A percentile compares a stretch with the other conserved stretches of the same genome.
These are phyloP conservation scores for Quercus engelmannii DNA, from an alignment of 306 rosid genomes.

Conservation along the genomic window DNA sequence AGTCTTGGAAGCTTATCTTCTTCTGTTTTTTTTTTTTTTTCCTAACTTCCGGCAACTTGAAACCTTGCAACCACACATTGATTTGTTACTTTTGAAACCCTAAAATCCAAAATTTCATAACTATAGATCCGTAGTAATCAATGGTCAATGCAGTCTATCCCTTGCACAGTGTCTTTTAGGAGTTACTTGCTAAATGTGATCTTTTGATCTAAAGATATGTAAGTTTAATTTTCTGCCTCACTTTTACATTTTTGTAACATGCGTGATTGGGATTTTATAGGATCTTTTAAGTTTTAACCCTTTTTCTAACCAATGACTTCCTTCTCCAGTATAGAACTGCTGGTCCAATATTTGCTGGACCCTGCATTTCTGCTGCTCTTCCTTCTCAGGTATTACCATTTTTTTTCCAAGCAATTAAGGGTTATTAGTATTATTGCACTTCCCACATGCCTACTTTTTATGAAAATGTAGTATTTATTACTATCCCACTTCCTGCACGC, in stretches of 20 bases:
- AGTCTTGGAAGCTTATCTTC: too few species aligned
- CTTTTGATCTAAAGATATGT: neutral
- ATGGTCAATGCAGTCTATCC: neutral
- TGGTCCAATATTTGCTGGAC: constrained; percentile 90
- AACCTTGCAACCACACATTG: too few species aligned
- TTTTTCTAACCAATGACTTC: neutral
- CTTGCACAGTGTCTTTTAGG: neutral
- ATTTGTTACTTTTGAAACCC: too few species aligned
- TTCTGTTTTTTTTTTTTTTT: too few species aligned
- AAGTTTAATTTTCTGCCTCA: neutral
- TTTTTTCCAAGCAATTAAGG: constrained; percentile 15
- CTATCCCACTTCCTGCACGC: too few species aligned
- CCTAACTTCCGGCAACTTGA: too few species aligned
- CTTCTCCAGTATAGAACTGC: constrained; percentile 54
- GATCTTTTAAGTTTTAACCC: neutral
- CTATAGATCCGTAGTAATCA: neutral
- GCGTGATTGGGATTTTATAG: neutral
- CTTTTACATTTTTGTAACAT: neutral
- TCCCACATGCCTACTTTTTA: too few species aligned
- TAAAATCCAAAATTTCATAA: too few species aligned
- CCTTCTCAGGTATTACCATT: constrained; percentile 58
- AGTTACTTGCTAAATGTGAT: neutral
- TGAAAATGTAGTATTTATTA: neutral
- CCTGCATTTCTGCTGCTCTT: constrained; percentile 65
- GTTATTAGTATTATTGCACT: neutral